Base-by-base conservation (phyloP, 805 yeast species). In the Metschnikowia continentalis region DNA sequence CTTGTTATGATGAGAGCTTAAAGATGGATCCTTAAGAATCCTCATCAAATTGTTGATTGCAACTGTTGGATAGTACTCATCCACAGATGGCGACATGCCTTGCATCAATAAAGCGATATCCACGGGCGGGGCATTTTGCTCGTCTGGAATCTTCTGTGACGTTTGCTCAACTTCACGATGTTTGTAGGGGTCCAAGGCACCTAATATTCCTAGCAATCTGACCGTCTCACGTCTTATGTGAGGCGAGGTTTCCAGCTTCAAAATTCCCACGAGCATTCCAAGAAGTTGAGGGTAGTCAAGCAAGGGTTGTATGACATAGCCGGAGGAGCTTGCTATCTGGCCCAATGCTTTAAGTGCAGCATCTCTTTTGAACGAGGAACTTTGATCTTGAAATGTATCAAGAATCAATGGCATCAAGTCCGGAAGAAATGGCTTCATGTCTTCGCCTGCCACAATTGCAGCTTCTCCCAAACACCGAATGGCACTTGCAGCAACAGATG, bases 151-250 rank as follows among this genome's bases (percentile, higher is more conserved):
- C 41, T 57, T 75, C 61, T 79, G 82, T 0, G 86, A 79, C 1
- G 76, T 77, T 51, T 88, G 84, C 63, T 91, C 98, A 8, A 91
- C 88, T 59, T 90, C 96, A 50, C 96, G 82, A 59, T 90, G 95
- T 63, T 89, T 91, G 64, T 92, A 94, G 1, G 99, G 99, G 68
- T 94, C 99, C 44, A 94, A 72, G 0, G 99, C 99, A 55, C 99
- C 99, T 39, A 94, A 72, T 33, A 91, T 90, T 63, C 99, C 99
- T 50, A 94, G 73, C 22, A 94, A 69, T 56, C 92, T 78, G 1
- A 94, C 96, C 0, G 97, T 87, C 65, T 94, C 98, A 51, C 96
- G 74, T 61, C 94, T 81, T 6, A 89, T 83, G 3, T 79, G 71
- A 2, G 85, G 79, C 0, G 96, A 81, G 10, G 82, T 80, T 61